These are phyloP conservation scores for Delphinella strobiligena DNA, from an alignment of 2,329 filamentous ascomycete genomes.

Conservation along the genomic window DNA sequence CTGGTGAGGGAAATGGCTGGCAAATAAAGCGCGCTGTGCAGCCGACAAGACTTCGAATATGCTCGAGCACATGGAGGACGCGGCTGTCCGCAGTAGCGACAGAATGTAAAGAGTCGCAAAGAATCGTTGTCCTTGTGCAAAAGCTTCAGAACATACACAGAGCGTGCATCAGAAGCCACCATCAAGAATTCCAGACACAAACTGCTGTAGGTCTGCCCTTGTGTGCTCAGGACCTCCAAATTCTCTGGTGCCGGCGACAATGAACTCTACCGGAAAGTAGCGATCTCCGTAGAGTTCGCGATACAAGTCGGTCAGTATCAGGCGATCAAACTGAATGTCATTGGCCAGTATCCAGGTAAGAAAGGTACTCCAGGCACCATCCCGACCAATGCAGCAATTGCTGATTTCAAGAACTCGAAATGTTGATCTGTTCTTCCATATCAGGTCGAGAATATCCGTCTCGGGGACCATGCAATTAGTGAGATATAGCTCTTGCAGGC, in stretches of 20 bases:
- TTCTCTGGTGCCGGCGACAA: neutral
- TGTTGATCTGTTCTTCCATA: neutral
- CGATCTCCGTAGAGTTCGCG: neutral
- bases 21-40: conserved; percentile 11
- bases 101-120: too few relatives aligned
- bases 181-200: neutral
- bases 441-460: neutral
- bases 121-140: too few relatives aligned
- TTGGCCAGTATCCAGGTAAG: neutral
- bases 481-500: neutral
- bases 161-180: neutral
- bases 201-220: neutral
- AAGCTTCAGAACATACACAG: too few relatives aligned
- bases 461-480: neutral
- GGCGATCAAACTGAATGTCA: neutral
- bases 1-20: conserved; percentile 28
- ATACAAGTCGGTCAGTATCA: neutral
- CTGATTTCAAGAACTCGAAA: neutral
- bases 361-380: neutral
- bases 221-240: neutral
- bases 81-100: too few relatives aligned
- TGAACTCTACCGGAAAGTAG: neutral
- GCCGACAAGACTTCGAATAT: too few relatives aligned
- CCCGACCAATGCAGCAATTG: neutral
- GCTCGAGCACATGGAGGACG: too few relatives aligned